Evolutionary conservation across 768 basidiomycete species (phyloP).

Genomic region (Rhodotorula babjevae): DNA sequence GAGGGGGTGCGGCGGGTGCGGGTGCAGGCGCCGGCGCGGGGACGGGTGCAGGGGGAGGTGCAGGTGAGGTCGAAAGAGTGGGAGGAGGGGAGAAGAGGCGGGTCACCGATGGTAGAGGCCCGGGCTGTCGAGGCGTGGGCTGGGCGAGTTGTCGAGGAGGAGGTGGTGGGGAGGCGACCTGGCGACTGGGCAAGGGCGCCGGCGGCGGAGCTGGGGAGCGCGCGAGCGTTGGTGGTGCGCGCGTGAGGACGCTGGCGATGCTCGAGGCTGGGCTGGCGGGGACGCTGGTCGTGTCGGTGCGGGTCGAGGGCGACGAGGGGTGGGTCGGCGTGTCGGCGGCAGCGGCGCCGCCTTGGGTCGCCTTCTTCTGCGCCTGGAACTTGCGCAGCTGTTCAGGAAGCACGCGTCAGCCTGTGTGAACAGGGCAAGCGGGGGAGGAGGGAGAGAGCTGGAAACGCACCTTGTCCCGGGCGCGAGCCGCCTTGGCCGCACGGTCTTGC

Average conservation of each 20-base stretch:
- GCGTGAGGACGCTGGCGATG: background rate
- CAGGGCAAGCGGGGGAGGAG: background rate
- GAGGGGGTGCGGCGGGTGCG: constrained; percentile 11
- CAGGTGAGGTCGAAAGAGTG: background rate
- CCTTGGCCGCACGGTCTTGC: constrained; percentile 34
- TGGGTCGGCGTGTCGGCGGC: background rate
- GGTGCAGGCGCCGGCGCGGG: constrained; percentile 7
- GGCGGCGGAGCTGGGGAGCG: background rate
- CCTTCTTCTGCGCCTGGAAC: constrained; percentile 31
- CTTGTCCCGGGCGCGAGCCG: constrained; percentile 37
- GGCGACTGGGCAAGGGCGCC: background rate
- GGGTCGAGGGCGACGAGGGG: background rate
- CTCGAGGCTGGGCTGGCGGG: constrained; percentile 11
- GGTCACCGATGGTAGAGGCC: background rate
- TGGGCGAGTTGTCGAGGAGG: background rate
- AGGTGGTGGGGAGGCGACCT: background rate
- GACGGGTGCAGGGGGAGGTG: background rate
- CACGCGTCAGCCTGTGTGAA: constrained; percentile 9
- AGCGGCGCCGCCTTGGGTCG: background rate
- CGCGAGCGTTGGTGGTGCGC: background rate
- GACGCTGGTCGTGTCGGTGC: constrained; percentile 6
- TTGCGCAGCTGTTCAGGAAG: constrained; percentile 31
- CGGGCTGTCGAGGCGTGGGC: constrained; percentile 5
- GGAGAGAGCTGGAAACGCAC: constrained; percentile 2
- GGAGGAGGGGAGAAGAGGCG: background rate